Evolutionary conservation across 1,284 basidiomycete species (phyloP), one percentile per base, ranked within the genome.

Genomic region (Ustilago crameri): DNA sequence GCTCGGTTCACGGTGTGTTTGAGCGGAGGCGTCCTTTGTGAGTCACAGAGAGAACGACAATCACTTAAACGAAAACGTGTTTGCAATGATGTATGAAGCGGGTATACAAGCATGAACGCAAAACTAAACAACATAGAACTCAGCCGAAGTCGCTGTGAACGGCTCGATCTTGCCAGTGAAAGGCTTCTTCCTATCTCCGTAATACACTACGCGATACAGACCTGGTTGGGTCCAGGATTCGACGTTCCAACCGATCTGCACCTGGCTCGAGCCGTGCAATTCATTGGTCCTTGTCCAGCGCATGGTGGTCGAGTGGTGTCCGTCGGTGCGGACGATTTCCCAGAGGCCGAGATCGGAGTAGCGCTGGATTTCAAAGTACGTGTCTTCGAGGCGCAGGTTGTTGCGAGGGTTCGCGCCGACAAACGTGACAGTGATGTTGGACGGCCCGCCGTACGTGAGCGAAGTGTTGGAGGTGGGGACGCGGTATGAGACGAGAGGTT

Each of bases 401-500:
- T 93, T 93, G 82, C 91, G 86, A 0, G 91, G 91, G 82, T 91
- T 91, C 38, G 91, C 91, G 62, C 90, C 91, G 46, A 91, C 88
- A 66, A 93, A 93, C 47, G 86, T 84, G 7, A 87, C 89, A 4
- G 83, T 83, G 38, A 91, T 90, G 12, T 86, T 89, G 24, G 89
- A 54, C n/a, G 30, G 12, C 2, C 45, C 27, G 2, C 41, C 42
- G 5, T 42, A 53, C 3, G 35, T 37, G 17, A 43, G 50, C 12
- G 61, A 26, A 12, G 32, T 23, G 41, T 5, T 9, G 15, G 89
- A 88, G 14, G 84, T 85, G 41, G 80, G 83, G 80, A 91, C 91
- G 9, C 88, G 72, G 5, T 85, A 79, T 3, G 76, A 81, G 0
- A 84, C 84, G 10, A 85, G 81, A 23, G 91, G 90, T 79, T 92